Evolutionary conservation across 2,329 filamentous ascomycete genomes (phyloP).

Genomic region (Cladosporium halotolerans): DNA sequence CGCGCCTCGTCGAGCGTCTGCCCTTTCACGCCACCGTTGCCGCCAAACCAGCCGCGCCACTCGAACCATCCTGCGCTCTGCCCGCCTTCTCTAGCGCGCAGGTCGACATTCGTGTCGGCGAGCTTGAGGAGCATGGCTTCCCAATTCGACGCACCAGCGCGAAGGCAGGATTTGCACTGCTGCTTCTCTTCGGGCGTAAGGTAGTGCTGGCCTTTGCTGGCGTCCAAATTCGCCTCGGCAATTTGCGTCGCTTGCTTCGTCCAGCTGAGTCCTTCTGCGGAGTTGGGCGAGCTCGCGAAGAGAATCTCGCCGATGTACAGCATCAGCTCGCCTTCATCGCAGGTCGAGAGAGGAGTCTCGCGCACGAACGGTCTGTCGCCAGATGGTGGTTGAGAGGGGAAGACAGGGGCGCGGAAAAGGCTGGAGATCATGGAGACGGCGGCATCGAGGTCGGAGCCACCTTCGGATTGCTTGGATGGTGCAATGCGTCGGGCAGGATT

Average conservation of each 20-base stretch:
- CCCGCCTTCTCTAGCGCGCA: conserved; percentile 11
- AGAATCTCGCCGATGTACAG: conserved; percentile 92
- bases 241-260: conserved; percentile 80
- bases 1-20: conserved; percentile 18
- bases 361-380: conserved; percentile 64
- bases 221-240: conserved; percentile 52
- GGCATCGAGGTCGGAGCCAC: conserved; percentile 19
- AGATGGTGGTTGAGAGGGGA: conserved; percentile 63
- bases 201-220: conserved; percentile 18
- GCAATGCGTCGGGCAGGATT: conserved; percentile 24
- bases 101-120: conserved; percentile 38
- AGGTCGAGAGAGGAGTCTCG: conserved; percentile 50
- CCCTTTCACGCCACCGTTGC: conserved; percentile 16
- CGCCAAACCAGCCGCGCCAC: conserved; percentile 23
- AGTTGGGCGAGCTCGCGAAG: conserved; percentile 55
- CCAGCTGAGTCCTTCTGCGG: conserved; percentile 72
- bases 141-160: conserved; percentile 76
- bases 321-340: conserved; percentile 80
- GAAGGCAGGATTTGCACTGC: conserved; percentile 68
- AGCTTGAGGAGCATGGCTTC: conserved; percentile 67
- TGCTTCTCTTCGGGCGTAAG: conserved; percentile 42
- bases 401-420: conserved; percentile 39
- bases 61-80: conserved; percentile 18
- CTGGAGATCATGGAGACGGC: conserved; percentile 26
- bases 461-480: conserved; percentile 9